Percentiles rank a stretch among this genome's conserved stretches.
These are phyloP conservation scores for Rhamnella rubrinervis DNA, from an alignment of 331 rosid genomes.

Conservation along the genomic window DNA sequence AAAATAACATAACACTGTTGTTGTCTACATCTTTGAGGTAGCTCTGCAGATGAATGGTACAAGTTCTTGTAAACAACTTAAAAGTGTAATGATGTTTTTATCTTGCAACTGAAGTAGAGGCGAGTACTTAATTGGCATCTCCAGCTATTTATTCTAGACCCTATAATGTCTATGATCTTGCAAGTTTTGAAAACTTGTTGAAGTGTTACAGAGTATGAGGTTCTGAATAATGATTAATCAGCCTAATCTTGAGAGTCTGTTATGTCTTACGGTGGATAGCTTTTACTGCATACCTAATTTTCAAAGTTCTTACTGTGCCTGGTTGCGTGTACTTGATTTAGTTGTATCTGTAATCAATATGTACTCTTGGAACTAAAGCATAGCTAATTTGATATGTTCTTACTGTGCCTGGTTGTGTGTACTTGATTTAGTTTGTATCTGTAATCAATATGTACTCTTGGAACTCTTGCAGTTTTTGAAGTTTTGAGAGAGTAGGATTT, in stretches of 20 bases:
- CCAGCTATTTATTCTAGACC: conserved; percentile 8
- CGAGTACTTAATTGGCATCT: neutral
- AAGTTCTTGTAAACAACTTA: neutral
- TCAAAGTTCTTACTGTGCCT: neutral
- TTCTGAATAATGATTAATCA: neutral
- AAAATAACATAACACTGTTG: too few species aligned
- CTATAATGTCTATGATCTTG: neutral
- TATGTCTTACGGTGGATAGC: neutral
- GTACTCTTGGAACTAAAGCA: neutral
- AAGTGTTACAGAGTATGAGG: neutral
- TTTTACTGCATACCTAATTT: neutral
- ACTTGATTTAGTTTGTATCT: neutral
- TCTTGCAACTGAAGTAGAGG: neutral
- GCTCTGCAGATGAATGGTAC: too few species aligned
- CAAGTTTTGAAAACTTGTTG: neutral
- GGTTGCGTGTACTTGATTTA: neutral
- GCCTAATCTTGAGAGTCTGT: neutral
- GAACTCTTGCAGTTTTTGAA: conserved; percentile 5
- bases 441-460: neutral
- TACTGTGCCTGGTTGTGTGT: neutral
- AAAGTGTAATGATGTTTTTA: neutral
- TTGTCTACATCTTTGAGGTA: too few species aligned
- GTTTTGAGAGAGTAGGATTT: neutral
- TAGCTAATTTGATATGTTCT: neutral
- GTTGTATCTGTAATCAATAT: neutral